Base-by-base conservation (phyloP, 768 basidiomycete species). In the Mycena galopus region DNA sequence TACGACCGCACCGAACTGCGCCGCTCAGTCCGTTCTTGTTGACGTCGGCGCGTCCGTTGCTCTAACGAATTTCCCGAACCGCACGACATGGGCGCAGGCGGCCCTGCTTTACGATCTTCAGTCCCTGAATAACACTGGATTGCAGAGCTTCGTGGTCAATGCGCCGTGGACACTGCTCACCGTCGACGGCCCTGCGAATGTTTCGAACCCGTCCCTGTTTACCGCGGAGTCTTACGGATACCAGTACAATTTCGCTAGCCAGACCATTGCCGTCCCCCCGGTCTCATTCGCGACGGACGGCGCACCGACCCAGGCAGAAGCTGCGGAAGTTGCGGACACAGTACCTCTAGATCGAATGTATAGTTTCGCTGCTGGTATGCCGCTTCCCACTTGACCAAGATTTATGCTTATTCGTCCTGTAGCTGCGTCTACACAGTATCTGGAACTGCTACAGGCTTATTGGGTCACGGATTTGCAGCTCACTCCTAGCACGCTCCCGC, bases 391-490 rank as follows among this genome's bases (percentile, higher is more conserved):
- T 14, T 50, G 4, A 39, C 32, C 33, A 27, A 32, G 5, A 4
- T 51, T 25, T 8, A 29, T 44, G 23, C 65, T 79, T 37, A 61
- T 69, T 59, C 32, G 14, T 67, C 67, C 30, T 64, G 7, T 75
- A 93, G 92, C 91, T 2, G 89, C 90, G 12, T 88, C 91, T 0
- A 84, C 82, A 0, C 90, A 92, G 76, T 87, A 82, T 58, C 76
- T 82, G 69, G 80, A 74, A 3, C 86, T 90, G 9, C 77, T 92
- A 62, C 74, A 78, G 47, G 84, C 84, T 21, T 92, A 89, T 78
- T 93, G 92, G 91, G 81, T 82, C 19, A 84, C 81, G 11, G 85
- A 86, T 47, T 81, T 93, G 17, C 84, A 84, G 53, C 89, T 89
- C 69, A 77, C 82, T 21, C 73, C 81, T 4, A 76, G 78, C 32